Evolutionary conservation across 768 basidiomycete species (phyloP).

Genomic region (Porpolomopsis calyptriformis): DNA sequence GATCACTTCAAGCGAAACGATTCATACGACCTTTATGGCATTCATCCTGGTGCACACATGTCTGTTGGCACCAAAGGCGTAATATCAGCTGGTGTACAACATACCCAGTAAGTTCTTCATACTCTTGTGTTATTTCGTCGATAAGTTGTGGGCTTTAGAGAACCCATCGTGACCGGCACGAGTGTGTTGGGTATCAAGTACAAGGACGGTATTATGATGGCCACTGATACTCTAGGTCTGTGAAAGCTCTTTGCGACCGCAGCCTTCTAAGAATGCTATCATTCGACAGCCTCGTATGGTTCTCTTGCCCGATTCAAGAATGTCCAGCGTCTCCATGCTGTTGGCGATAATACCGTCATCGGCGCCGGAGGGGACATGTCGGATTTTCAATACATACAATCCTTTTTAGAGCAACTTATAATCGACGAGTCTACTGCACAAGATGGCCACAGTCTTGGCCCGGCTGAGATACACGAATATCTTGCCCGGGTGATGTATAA

Average conservation of each 20-base stretch:
- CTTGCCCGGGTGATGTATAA: slow-evolving; percentile 84
- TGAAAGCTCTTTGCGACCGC: too few relatives aligned
- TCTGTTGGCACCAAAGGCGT: too few relatives aligned
- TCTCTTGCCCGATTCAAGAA: slow-evolving; percentile 96
- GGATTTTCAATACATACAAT: slow-evolving; percentile 91
- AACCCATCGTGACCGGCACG: slow-evolving; percentile 96
- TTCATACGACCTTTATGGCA: too few relatives aligned
- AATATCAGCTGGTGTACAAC: slow-evolving; percentile 54
- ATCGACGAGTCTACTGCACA: slow-evolving; percentile 70
- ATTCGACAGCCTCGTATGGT: slow-evolving; percentile 90
- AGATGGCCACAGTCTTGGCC: slow-evolving; percentile 79
- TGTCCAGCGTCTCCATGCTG: slow-evolving; percentile 74
- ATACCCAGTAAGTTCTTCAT: slow-evolving; percentile 54
- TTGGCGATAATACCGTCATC: slow-evolving; percentile 77
- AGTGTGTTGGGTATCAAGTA: slow-evolving; percentile 87
- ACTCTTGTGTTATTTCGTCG: neutral
- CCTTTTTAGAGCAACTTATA: slow-evolving; percentile 62
- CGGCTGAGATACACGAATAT: slow-evolving; percentile 87
- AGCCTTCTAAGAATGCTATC: too few relatives aligned
- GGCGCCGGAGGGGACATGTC: slow-evolving; percentile 99
- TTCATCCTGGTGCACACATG: too few relatives aligned
- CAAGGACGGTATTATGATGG: too few relatives aligned
- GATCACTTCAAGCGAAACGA: too few relatives aligned
- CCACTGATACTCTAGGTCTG: too few relatives aligned
- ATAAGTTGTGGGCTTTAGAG: slow-evolving; percentile 32